These are phyloP conservation scores for Podaxis pistillaris DNA, from an alignment of 768 basidiomycete genomes.

Conservation along the genomic window DNA sequence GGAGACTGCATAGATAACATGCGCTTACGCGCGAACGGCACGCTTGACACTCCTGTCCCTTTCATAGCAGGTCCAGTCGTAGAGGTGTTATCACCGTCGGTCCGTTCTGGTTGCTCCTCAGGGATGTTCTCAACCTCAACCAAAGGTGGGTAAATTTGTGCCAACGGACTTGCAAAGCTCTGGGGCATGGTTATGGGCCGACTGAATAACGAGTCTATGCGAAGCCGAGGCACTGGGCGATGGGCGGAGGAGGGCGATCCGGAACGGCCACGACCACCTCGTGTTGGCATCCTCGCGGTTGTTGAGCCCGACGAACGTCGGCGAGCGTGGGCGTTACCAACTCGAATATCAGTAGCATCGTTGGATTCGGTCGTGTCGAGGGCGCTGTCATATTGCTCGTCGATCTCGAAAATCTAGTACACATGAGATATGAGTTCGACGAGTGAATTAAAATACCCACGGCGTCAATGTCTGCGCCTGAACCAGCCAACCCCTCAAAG, in stretches of 20 bases:
- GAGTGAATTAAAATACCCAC: conserved; percentile 36
- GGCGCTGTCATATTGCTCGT: conserved; percentile 63
- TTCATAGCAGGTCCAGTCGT: not conserved
- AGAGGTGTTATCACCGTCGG: not conserved
- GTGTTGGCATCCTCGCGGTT: not conserved
- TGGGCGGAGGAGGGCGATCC: conserved; percentile 19
- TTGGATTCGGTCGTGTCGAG: conserved; percentile 47
- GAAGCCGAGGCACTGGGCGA: conserved; percentile 31
- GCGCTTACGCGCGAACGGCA: not conserved
- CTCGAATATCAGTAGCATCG: conserved; percentile 17
- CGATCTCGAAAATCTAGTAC: conserved; percentile 73
- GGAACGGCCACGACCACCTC: not conserved
- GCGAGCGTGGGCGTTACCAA: conserved; percentile 17
- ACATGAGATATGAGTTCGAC: not conserved
- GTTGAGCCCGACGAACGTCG: conserved; percentile 1
- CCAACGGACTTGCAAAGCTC: conserved; percentile 57
- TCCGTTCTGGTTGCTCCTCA: not conserved
- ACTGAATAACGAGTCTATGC: conserved; percentile 43
- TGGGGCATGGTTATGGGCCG: conserved; percentile 31
- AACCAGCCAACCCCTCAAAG: conserved; percentile 77
- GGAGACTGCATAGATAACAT: conserved; percentile 28
- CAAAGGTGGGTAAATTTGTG: conserved; percentile 72
- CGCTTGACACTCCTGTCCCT: not conserved
- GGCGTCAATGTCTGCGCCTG: conserved; percentile 70
- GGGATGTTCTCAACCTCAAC: conserved; percentile 46